These are phyloP conservation scores for Cyclocybe aegerita DNA, from an alignment of 768 basidiomycete genomes.

Conservation along the genomic window DNA sequence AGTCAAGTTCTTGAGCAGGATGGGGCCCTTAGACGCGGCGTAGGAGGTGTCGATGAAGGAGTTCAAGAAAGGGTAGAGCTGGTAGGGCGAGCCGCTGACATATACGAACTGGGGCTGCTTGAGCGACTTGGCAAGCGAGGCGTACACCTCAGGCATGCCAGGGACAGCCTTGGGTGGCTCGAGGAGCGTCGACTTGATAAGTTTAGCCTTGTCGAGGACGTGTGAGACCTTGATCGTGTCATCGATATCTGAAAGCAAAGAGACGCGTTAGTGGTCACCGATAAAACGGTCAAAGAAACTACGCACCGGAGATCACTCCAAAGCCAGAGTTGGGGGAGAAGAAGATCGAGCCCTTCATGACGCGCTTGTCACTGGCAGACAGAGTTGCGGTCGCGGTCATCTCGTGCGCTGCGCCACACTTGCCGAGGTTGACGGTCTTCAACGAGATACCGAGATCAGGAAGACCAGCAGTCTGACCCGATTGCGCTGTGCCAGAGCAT, in stretches of 20 bases:
- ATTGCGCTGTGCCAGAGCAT: constrained; percentile 23
- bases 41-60: constrained; percentile 36
- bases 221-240: constrained; percentile 44
- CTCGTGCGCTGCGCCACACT: constrained; percentile 20
- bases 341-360: constrained; percentile 30
- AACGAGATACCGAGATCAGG: constrained; percentile 33
- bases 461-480: constrained; percentile 27
- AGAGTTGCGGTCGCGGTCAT: constrained; percentile 18
- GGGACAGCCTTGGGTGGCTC: constrained; percentile 37
- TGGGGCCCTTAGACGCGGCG: constrained; percentile 35
- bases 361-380: constrained; percentile 17
- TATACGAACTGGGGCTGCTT: constrained; percentile 39
- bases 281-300: not conserved
- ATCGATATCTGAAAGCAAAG: constrained; percentile 34
- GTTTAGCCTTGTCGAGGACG: constrained; percentile 31
- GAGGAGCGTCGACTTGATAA: constrained; percentile 38
- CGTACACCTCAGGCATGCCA: constrained; percentile 44
- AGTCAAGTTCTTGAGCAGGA: constrained; percentile 38
- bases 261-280: not conserved
- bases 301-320: constrained; percentile 42
- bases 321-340: constrained; percentile 36
- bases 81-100: constrained; percentile 42
- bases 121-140: constrained; percentile 33
- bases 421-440: constrained; percentile 30
- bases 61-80: constrained; percentile 43